Evolutionary conservation across 495 filamentous ascomycete genomes (phyloP), one percentile per base, ranked within the genome.

Genomic region (Neurospora sublineolata): DNA sequence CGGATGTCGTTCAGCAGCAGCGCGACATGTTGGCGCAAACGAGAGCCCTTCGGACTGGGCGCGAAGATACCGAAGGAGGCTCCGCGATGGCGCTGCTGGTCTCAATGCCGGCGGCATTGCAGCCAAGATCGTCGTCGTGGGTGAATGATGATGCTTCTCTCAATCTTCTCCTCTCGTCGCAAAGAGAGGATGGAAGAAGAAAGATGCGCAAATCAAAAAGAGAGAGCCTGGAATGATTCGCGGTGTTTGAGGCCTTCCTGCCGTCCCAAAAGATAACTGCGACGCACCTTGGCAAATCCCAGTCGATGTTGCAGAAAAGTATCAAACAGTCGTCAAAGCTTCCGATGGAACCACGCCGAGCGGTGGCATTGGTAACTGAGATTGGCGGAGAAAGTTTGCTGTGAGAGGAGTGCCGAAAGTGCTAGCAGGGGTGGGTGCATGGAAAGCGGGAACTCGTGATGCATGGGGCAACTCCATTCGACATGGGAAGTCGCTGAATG

Each of bases 11-110:
- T 69, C 64, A 70, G 20, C 37, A 52, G 36, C 20, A 68, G 71
- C 52, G 64, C 76, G 77, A 38, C 70, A 69, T 41, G 74, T 58
- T 37, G 79, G 74, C 20, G 79, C 83, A 80, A 84, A 85, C 64
- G 79, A 80, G 36, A 82, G 38, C n/a, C 82, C 82, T 69, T 88
- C 86, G 70, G 87, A 86, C 75, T 91, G 89, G 40, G 84, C 86
- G 71, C 84, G 85, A 20, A 92, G 82, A 71, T 88, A 91, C 40
- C 84, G 85, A 72, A 92, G 83, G 3, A 91, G 82, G n/a, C 82
- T 84, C 67, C 82, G 80, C 67, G 89, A 92, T n/a, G 90, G 90
- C 60, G 81, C 85, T 77, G 79, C 67, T 37, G 68, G 73, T 74
- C 73, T 78, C 70, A 82, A 75, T 78, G 78, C 77, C 76, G 78